Evolutionary conservation across 2,329 filamentous ascomycete species (phyloP).

Genomic region (Ascosphaera apis): DNA sequence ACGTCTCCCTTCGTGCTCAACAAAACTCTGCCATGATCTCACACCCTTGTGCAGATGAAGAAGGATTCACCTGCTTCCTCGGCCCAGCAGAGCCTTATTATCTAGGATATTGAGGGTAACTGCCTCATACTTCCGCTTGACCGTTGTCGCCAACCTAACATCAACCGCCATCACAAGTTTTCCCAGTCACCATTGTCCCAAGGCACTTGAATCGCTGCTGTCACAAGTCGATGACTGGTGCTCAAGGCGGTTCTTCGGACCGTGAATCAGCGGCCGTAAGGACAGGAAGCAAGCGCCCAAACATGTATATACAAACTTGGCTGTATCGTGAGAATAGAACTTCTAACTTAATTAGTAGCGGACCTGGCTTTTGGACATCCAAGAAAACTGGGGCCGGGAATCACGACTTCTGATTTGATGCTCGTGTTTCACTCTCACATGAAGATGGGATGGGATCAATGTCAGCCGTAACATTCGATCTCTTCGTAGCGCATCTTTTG

Average conservation of each 20-base stretch:
- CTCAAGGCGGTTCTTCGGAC: too few relatives aligned
- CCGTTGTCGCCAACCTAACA: too few relatives aligned
- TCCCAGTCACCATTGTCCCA: too few relatives aligned
- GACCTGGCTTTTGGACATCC: background rate
- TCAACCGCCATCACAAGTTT: too few relatives aligned
- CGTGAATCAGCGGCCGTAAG: too few relatives aligned
- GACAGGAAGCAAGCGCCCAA: too few relatives aligned
- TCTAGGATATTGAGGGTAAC: too few relatives aligned
- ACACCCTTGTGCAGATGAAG: background rate
- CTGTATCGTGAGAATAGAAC: background rate
- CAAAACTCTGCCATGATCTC: background rate
- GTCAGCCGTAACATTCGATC: background rate
- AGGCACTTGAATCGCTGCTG: too few relatives aligned
- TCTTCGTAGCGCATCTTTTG: background rate
- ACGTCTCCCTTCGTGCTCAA: background rate
- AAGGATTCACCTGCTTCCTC: background rate
- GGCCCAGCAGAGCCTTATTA: background rate
- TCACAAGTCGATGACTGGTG: too few relatives aligned
- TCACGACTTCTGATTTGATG: background rate
- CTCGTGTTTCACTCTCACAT: background rate
- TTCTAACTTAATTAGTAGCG: background rate
- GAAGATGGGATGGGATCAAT: background rate
- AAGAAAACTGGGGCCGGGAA: background rate
- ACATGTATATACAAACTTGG: background rate
- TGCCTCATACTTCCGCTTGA: too few relatives aligned